Evolutionary conservation across 441 rosid species (phyloP).

Genomic region (Populus hybrid): DNA sequence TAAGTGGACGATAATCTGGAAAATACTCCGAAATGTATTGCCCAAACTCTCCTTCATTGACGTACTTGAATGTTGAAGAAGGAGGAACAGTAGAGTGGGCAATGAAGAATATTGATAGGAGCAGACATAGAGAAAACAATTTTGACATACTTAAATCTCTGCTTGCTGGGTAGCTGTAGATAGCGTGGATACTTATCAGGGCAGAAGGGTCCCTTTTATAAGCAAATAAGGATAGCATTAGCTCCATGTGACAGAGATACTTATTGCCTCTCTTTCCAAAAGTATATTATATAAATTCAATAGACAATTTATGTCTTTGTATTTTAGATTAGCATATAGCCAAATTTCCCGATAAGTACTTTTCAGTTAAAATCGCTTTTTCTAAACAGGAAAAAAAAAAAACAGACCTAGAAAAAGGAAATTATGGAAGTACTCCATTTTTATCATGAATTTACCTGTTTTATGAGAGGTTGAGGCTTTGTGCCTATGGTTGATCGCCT

Average conservation of each 20-base stretch:
- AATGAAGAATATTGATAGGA: background rate
- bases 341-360: no score
- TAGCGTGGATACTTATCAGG: background rate
- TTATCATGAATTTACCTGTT: no score
- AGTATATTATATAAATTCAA: no score
- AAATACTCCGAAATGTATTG: constrained; percentile 21
- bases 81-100: constrained; percentile 26
- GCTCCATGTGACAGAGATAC: no score
- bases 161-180: background rate
- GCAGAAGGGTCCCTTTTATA: background rate
- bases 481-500: background rate
- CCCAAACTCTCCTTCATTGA: constrained; percentile 29
- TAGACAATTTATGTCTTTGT: background rate
- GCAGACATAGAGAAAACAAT: background rate
- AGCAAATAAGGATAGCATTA: background rate
- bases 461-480: background rate
- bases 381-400: no score
- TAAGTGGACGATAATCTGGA: constrained; percentile 21
- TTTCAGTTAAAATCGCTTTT: background rate
- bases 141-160: background rate
- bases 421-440: no score
- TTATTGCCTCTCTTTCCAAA: no score
- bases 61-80: background rate
- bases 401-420: no score
- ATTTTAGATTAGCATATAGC: no score